Percentiles rank a stretch among this genome's conserved stretches.
These are phyloP conservation scores for Aspergillus diversus DNA, from an alignment of 495 filamentous ascomycete genomes.

Conservation along the genomic window DNA sequence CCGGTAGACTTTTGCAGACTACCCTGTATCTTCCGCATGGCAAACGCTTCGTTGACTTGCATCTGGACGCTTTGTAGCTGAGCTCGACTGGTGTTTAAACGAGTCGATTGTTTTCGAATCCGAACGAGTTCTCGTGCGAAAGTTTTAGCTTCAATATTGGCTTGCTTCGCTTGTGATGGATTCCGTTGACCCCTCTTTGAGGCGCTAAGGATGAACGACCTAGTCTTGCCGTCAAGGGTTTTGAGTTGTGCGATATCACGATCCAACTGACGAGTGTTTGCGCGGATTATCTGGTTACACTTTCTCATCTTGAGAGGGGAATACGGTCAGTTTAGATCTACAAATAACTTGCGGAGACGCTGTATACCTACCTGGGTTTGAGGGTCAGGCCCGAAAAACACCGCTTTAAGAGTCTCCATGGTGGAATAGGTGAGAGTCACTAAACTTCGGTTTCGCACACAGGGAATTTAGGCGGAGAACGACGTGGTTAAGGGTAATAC, in stretches of 20 bases:
- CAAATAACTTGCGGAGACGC: constrained; percentile 4
- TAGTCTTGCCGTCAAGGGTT: constrained; percentile 78
- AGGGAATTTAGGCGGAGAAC: not conserved
- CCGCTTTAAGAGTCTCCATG: constrained; percentile 86
- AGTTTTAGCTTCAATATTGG: constrained; percentile 74
- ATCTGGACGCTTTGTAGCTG: constrained; percentile 93
- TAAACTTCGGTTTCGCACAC: not conserved
- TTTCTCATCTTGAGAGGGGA: constrained; percentile 73
- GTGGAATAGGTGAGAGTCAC: constrained; percentile 12
- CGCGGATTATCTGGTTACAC: constrained; percentile 89
- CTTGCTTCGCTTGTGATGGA: constrained; percentile 73
- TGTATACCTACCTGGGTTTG: constrained; percentile 82
- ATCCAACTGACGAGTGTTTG: constrained; percentile 92
- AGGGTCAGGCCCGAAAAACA: constrained; percentile 93
- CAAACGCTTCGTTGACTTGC: constrained; percentile 98
- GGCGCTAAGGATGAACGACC: constrained; percentile 78
- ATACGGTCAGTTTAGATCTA: constrained; percentile 4
- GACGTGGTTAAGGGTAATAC: not conserved
- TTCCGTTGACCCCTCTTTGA: constrained; percentile 78
- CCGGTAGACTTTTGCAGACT: constrained; percentile 82
- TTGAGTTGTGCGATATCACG: constrained; percentile 83
- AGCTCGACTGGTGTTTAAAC: constrained; percentile 83
- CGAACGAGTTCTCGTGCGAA: constrained; percentile 89
- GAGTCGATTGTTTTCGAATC: constrained; percentile 70
- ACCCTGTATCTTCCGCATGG: constrained; percentile 94